Percentiles rank a stretch among this genome's conserved stretches.
These are phyloP conservation scores for Metahyphopichia silvanorum DNA, from an alignment of 805 yeast genomes.

Conservation along the genomic window DNA sequence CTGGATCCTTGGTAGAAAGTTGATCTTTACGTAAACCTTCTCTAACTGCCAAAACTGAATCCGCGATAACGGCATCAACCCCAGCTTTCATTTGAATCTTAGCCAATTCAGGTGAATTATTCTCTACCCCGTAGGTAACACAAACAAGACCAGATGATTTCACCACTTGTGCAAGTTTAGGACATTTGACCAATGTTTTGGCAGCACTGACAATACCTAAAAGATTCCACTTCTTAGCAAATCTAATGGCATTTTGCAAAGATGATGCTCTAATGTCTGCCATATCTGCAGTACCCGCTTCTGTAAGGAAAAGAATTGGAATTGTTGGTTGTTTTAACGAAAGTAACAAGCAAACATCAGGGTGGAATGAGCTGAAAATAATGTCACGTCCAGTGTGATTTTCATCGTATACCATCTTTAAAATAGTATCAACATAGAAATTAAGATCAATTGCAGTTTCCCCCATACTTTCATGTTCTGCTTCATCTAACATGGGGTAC, in stretches of 20 bases:
- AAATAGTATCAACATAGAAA: slow-evolving; percentile 82
- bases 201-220: slow-evolving; percentile 92
- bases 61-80: slow-evolving; percentile 98
- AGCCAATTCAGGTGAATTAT: slow-evolving; percentile 82
- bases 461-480: slow-evolving; percentile 85
- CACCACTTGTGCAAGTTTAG: slow-evolving; percentile 86
- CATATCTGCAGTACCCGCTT: slow-evolving; percentile 81
- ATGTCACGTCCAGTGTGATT: slow-evolving; percentile 78
- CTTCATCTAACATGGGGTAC: slow-evolving; percentile 94
- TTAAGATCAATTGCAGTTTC: slow-evolving; percentile 80
- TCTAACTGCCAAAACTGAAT: slow-evolving; percentile 89
- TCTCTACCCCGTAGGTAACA: slow-evolving; percentile 83
- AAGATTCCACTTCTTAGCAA: slow-evolving; percentile 86
- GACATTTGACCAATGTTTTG: slow-evolving; percentile 80
- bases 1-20: slow-evolving; percentile 15
- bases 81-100: slow-evolving; percentile 88
- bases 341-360: slow-evolving; percentile 82
- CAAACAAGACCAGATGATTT: slow-evolving; percentile 89
- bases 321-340: slow-evolving; percentile 91
- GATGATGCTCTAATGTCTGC: slow-evolving; percentile 87
- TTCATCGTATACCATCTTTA: slow-evolving; percentile 71
- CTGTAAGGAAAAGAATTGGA: slow-evolving; percentile 87
- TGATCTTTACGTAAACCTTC: slow-evolving; percentile 57
- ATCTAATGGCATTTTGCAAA: slow-evolving; percentile 85
- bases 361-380: slow-evolving; percentile 90